Base-by-base conservation (phyloP, 164 flowering plant species). In the Dillenia suffruticosa region DNA sequence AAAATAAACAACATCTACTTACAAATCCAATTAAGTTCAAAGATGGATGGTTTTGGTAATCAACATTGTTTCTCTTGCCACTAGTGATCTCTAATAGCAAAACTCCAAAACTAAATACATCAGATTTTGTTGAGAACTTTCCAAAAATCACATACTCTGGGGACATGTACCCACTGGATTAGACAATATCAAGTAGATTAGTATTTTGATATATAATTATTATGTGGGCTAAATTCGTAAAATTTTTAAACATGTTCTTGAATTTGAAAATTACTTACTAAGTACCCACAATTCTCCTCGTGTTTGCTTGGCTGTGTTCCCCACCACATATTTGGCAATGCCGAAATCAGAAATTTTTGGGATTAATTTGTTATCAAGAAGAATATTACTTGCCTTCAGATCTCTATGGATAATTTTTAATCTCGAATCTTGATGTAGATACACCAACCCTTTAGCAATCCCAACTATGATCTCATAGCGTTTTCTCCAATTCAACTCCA, bases 81-180 rank as follows among this genome's bases (percentile, higher is more conserved):
- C 56, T 69, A 1, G 64, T 9, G 8, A 69, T 69, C 53, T 69
- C 72, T 7, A 69, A 44, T n/a, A 69, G 2, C 11, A 69, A 13
- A 3, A 69, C 72, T n/a, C 72, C 72, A 59, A 68, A 63, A 15
- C 44, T 51, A 16, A 51, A 51, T 16, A 16, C 24, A 51, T 51
- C 54, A 7, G 26, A 51, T 9, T 51, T 51, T 3, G 16, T 15
- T n/a, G 54, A 51, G 24, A 51, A 51, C 0, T 12, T 8, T 16
- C 54, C 54, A 8, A 8, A 9, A 1, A 51, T 15, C 14, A 11
- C 22, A 51, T 51, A 51, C 24, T 51, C 54, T 2, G 54, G 54
- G 14, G 54, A 51, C 54, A 51, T 51, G 9, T 51, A 51, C 13
- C 54, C 54, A 16, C 54, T 14, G 26, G 17, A 51, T 51, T 17